phyloP scores from a whole-genome alignment of 192 early-diverging fungal genomes.

The Helicostylum pulchrum region DNA sequence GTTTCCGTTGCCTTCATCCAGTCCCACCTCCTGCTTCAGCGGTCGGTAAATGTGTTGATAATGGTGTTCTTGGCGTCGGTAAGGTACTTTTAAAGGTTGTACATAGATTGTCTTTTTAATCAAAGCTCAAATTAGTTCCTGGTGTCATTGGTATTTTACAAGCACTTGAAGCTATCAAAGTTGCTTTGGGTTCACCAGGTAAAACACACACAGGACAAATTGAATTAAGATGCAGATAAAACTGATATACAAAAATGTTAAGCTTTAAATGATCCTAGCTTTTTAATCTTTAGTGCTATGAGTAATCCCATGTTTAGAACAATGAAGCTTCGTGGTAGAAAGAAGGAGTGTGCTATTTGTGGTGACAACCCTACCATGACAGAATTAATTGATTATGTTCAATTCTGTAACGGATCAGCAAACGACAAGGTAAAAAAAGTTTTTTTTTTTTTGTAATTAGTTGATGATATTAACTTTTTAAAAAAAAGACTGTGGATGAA shows the following conservation, averaged over 20 bases:
- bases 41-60: slow-evolving; percentile 87
- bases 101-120: no score
- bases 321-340: slow-evolving; percentile 72
- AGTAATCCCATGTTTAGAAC: slow-evolving; percentile 69
- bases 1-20: slow-evolving; percentile 95
- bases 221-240: not conserved
- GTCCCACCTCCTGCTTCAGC: slow-evolving; percentile 86
- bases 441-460: not conserved
- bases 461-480: no score
- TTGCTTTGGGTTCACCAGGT: slow-evolving; percentile 52
- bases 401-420: slow-evolving; percentile 82
- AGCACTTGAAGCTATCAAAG: slow-evolving; percentile 91
- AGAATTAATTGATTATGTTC: slow-evolving; percentile 85
- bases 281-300: slow-evolving; percentile 80
- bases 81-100: not conserved
- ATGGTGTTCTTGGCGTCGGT: slow-evolving; percentile 89
- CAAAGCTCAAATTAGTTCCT: slow-evolving; percentile 53
- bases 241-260: not conserved
- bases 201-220: not conserved
- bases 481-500: not conserved
- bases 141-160: slow-evolving; percentile 91
- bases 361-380: slow-evolving; percentile 79
- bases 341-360: slow-evolving; percentile 79
- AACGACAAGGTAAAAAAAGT: slow-evolving; percentile 59
- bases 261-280: slow-evolving; percentile 51